phyloP scores from a whole-genome alignment of 2,329 filamentous ascomycete species.

The Podosphaera fusca region DNA sequence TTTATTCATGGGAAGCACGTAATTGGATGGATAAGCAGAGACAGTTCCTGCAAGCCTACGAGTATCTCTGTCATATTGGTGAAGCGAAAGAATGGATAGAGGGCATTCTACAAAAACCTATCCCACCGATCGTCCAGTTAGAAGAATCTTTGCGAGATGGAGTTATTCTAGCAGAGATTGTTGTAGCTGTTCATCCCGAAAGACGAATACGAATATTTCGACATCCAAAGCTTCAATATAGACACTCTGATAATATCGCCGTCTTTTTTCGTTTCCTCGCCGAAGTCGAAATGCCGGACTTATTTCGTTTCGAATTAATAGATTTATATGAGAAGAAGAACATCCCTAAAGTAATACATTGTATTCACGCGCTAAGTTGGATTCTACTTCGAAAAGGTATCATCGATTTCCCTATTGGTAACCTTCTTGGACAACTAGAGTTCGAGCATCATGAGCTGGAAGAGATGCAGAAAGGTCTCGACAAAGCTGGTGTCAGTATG shows the following conservation, averaged over 20 bases:
- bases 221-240: conserved; percentile 64
- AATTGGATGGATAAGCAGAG: conserved; percentile 99
- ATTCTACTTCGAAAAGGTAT: conserved; percentile 88
- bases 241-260: conserved; percentile 94
- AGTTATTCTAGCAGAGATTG: conserved; percentile 81
- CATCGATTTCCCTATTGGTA: conserved; percentile 86
- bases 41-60: conserved; percentile 88
- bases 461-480: conserved; percentile 86
- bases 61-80: conserved; percentile 95
- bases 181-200: conserved; percentile 66
- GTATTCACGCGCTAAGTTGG: conserved; percentile 92
- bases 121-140: conserved; percentile 79
- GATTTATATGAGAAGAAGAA: conserved; percentile 99
- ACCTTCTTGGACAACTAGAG: conserved; percentile 83
- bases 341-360: conserved; percentile 97
- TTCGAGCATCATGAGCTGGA: conserved; percentile 97
- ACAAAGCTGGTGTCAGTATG: conserved; percentile 88
- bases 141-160: conserved; percentile 85
- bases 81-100: conserved; percentile 99
- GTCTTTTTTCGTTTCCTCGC: conserved; percentile 87
- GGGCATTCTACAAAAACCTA: conserved; percentile 59
- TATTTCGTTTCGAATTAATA: conserved; percentile 92
- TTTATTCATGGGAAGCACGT: conserved; percentile 53
- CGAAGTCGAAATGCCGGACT: conserved; percentile 74
- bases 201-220: conserved; percentile 64